These are phyloP conservation scores for Adansonia digitata DNA, from an alignment of 345 rosid species.

Conservation along the genomic window DNA sequence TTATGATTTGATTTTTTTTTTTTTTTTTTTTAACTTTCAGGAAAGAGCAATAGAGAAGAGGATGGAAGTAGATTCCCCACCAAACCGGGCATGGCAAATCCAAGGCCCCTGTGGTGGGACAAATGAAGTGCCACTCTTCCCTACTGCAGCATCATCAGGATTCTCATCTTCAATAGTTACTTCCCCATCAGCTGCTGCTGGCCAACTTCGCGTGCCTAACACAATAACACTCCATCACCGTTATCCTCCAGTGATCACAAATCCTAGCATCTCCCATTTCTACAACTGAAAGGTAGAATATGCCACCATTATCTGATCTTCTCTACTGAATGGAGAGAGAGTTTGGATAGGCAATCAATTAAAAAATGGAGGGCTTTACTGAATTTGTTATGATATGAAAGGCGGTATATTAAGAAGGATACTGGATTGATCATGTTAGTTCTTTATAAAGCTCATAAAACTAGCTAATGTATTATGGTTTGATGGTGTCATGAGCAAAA, in stretches of 20 bases:
- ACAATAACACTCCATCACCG: conserved; percentile 17
- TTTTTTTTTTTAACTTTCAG: conserved; percentile 23
- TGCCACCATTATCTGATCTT: background rate
- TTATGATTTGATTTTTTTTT: background rate
- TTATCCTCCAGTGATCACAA: conserved; percentile 13
- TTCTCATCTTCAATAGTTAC: conserved; percentile 45
- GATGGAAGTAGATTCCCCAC: conserved; percentile 30
- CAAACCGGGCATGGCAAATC: conserved; percentile 31
- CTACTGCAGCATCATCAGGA: conserved; percentile 91
- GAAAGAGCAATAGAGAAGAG: conserved; percentile 61
- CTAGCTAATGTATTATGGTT: background rate
- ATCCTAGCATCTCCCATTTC: conserved; percentile 28
- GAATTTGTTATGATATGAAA: background rate
- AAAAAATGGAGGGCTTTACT: background rate
- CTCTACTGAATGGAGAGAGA: background rate
- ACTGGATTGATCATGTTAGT: background rate
- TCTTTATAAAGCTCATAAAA: background rate
- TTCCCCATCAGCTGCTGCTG: conserved; percentile 30
- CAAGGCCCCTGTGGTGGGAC: conserved; percentile 32
- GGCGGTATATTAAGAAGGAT: background rate
- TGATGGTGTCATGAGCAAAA: background rate
- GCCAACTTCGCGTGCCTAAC: conserved; percentile 24
- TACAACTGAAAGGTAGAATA: conserved; percentile 19
- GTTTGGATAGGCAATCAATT: background rate
- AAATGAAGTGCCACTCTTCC: conserved; percentile 35